Evolutionary conservation across 2,329 filamentous ascomycete genomes (phyloP).

Genomic region (Fusarium sp.): DNA sequence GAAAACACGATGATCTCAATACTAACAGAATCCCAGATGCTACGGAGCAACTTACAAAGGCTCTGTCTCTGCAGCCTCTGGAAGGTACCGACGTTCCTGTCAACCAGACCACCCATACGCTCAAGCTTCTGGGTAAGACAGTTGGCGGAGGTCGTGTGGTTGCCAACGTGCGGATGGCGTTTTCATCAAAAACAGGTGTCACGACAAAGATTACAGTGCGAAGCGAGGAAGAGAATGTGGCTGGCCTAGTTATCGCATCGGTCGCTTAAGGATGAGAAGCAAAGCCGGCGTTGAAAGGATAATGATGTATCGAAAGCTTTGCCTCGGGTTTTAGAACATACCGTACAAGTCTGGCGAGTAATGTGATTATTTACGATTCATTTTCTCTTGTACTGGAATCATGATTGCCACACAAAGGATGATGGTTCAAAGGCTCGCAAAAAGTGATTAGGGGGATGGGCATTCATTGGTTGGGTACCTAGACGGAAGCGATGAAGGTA

Average conservation of each 20-base stretch:
- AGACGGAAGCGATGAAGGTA: slow-evolving; percentile 36
- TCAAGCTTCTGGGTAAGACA: slow-evolving; percentile 97
- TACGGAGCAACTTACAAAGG: slow-evolving; percentile 87
- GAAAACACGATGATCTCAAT: neutral
- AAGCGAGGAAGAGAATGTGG: slow-evolving; percentile 92
- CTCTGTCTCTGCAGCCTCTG: slow-evolving; percentile 89
- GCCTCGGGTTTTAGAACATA: slow-evolving; percentile 46
- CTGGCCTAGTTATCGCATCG: slow-evolving; percentile 83
- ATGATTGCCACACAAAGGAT: slow-evolving; percentile 14
- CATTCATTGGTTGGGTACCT: slow-evolving; percentile 20
- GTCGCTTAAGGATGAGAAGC: slow-evolving; percentile 71
- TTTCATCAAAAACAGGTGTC: slow-evolving; percentile 89
- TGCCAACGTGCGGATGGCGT: slow-evolving; percentile 91
- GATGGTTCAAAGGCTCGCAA: neutral
- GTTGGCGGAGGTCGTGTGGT: slow-evolving; percentile 90
- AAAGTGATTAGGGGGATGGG: slow-evolving; percentile 6
- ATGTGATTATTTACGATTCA: slow-evolving; percentile 42
- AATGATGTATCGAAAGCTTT: slow-evolving; percentile 50
- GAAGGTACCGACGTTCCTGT: slow-evolving; percentile 94
- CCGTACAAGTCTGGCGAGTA: slow-evolving; percentile 34
- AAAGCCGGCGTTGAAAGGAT: slow-evolving; percentile 52
- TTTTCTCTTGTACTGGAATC: slow-evolving; percentile 20
- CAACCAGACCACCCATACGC: slow-evolving; percentile 88
- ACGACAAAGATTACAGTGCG: slow-evolving; percentile 95
- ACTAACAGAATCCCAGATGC: slow-evolving; percentile 71